Conservation (phyloP, 768 basidiomycete species). For the Imleria badia region DNA sequence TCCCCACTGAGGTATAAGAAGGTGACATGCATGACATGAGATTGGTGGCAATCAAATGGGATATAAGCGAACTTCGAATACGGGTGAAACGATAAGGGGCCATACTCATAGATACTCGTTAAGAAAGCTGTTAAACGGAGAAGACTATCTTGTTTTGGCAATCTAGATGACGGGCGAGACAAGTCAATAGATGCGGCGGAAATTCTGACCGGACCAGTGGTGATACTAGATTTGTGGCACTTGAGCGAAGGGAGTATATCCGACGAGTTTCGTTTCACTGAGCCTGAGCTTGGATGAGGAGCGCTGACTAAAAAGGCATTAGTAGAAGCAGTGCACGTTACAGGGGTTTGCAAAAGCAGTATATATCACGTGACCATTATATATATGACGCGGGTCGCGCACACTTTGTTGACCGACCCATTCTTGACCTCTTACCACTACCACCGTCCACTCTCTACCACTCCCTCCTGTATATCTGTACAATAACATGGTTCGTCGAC, state of each 20-base stretch:
- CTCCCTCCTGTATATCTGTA: slow-evolving; percentile 19
- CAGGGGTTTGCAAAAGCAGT: slow-evolving; percentile 2
- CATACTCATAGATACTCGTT: slow-evolving; percentile 57
- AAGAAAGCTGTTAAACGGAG: slow-evolving; percentile 58
- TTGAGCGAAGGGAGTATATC: slow-evolving; percentile 40
- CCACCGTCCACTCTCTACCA: slow-evolving; percentile 11
- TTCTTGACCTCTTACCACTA: slow-evolving; percentile 33
- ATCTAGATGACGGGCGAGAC: slow-evolving; percentile 49
- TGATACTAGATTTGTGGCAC: slow-evolving; percentile 39
- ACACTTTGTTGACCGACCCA: slow-evolving; percentile 31
- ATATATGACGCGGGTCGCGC: slow-evolving; percentile 34
- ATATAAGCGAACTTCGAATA: slow-evolving; percentile 47
- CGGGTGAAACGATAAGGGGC: slow-evolving; percentile 43
- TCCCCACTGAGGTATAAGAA: slow-evolving; percentile 67
- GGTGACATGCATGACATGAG: slow-evolving; percentile 59
- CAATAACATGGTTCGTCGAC: slow-evolving; percentile 26
- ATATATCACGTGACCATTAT: slow-evolving; percentile 32
- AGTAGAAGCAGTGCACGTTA: not conserved
- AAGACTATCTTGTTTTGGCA: slow-evolving; percentile 27
- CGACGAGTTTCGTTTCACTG: slow-evolving; percentile 25
- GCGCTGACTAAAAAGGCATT: not conserved
- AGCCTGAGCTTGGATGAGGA: too few relatives aligned
- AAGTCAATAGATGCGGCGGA: slow-evolving; percentile 75
- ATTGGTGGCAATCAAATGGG: slow-evolving; percentile 41
- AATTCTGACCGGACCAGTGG: slow-evolving; percentile 40